Percentiles rank a stretch among this genome's conserved stretches.
Evolutionary conservation across 805 yeast species (phyloP).

Genomic region (Yarrowia keelungensis): DNA sequence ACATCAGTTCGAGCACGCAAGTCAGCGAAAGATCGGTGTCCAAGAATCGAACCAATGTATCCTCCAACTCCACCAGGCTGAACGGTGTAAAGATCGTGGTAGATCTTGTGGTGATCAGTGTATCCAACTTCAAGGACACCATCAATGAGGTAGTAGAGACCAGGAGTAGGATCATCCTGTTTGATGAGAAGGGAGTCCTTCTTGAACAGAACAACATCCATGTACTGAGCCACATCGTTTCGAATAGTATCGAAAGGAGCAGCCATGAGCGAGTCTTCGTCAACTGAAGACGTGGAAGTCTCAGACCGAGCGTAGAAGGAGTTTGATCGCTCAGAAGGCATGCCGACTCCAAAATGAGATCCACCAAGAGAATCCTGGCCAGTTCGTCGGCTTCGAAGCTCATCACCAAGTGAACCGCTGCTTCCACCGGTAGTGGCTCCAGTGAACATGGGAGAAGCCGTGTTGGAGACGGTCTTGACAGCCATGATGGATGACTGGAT

Average conservation of each 20-base stretch:
- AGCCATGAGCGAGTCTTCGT: conserved; percentile 45
- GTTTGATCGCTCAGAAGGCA: conserved; percentile 9
- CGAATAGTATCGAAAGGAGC: conserved; percentile 45
- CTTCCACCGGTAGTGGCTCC: conserved; percentile 12
- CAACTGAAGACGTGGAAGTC: conserved; percentile 17
- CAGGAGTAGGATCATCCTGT: conserved; percentile 71
- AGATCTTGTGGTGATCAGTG: conserved; percentile 48
- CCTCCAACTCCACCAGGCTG: conserved; percentile 87
- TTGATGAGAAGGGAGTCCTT: conserved; percentile 65
- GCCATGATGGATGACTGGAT: conserved; percentile 27
- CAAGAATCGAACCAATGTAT: conserved; percentile 78
- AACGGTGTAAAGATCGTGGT: conserved; percentile 59
- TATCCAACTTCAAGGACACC: conserved; percentile 74
- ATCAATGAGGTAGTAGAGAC: conserved; percentile 78
- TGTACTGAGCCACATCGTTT: conserved; percentile 48
- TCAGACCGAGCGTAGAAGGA: conserved; percentile 25
- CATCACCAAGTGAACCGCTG: conserved; percentile 21
- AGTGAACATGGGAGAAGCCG: conserved; percentile 34
- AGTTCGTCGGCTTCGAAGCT: conserved; percentile 30
- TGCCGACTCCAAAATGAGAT: neutral
- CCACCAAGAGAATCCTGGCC: conserved; percentile 16
- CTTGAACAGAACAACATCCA: conserved; percentile 62
- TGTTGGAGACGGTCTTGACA: conserved; percentile 18
- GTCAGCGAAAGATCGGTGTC: conserved; percentile 77
- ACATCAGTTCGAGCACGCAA: conserved; percentile 66